These are phyloP conservation scores for Apiospora arundinis DNA, from an alignment of 2,329 filamentous ascomycete species.

Conservation along the genomic window DNA sequence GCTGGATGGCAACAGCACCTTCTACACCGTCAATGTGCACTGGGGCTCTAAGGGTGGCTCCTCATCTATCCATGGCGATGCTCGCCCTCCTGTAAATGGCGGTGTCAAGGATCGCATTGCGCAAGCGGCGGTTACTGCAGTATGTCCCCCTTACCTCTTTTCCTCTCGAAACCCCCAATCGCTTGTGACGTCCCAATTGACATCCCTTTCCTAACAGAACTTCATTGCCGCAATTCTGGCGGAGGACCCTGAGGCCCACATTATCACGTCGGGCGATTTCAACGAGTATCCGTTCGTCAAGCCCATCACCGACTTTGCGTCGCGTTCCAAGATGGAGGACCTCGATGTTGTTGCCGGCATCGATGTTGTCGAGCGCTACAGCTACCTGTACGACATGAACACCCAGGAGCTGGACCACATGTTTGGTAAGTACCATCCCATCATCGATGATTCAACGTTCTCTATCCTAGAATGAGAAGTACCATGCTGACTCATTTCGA, in stretches of 20 bases:
- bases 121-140: slow-evolving; percentile 65
- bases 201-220: slow-evolving; percentile 39
- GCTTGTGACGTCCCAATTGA: neutral
- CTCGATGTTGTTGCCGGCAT: slow-evolving; percentile 65
- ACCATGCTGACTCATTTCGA: neutral
- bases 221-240: slow-evolving; percentile 66
- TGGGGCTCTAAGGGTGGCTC: slow-evolving; percentile 71
- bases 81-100: slow-evolving; percentile 69
- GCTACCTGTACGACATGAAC: slow-evolving; percentile 74
- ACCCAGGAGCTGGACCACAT: slow-evolving; percentile 75
- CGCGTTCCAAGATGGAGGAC: slow-evolving; percentile 62
- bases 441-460: neutral
- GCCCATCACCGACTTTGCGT: slow-evolving; percentile 61
- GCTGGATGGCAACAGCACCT: slow-evolving; percentile 56
- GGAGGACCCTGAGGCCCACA: slow-evolving; percentile 58
- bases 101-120: slow-evolving; percentile 61
- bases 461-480: neutral
- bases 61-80: slow-evolving; percentile 68
- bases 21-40: slow-evolving; percentile 78
- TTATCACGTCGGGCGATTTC: slow-evolving; percentile 72
- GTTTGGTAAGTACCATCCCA: slow-evolving; percentile 45
- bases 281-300: slow-evolving; percentile 73
- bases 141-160: slow-evolving; percentile 38
- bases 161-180: too few relatives aligned
- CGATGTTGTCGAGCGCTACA: slow-evolving; percentile 66